phyloP scores from a whole-genome alignment of 306 rosid species.

The Cucurbita maxima region DNA sequence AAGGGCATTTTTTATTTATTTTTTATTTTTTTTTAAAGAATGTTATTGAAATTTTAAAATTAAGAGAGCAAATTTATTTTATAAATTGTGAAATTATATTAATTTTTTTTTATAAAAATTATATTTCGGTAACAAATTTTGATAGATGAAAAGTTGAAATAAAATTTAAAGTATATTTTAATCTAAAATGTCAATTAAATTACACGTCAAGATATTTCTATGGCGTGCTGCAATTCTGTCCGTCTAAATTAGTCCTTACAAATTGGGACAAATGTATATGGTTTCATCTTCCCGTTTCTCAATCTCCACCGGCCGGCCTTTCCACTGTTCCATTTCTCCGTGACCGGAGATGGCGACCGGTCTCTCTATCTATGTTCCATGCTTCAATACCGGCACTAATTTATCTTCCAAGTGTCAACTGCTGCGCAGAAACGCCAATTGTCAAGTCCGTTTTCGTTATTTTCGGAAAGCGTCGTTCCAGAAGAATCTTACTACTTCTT shows the following conservation, averaged over 20 bases:
- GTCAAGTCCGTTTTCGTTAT: conserved; percentile 5
- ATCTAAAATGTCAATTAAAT: too few relatives aligned
- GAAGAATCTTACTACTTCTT: conserved; percentile 4
- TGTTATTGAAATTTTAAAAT: too few relatives aligned
- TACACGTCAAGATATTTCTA: not conserved
- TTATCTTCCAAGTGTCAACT: conserved; percentile 7
- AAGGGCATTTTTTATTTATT: too few relatives aligned
- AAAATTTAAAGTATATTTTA: too few relatives aligned
- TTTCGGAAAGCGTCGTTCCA: conserved; percentile 13
- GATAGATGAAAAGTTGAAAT: too few relatives aligned
- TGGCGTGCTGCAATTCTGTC: not conserved
- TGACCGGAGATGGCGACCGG: conserved; percentile 23
- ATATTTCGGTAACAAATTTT: too few relatives aligned
- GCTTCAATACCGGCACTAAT: conserved; percentile 10
- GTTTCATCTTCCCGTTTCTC: not conserved
- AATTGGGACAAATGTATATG: not conserved
- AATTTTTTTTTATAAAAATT: too few relatives aligned
- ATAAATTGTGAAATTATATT: too few relatives aligned
- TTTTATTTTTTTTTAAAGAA: too few relatives aligned
- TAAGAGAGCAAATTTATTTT: too few relatives aligned
- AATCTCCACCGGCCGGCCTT: not conserved
- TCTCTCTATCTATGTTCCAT: conserved; percentile 16
- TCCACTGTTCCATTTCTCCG: not conserved
- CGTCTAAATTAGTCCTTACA: not conserved
- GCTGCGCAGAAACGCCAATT: conserved; percentile 15